These are phyloP conservation scores for Mortierella polycephala DNA, from an alignment of 371 early-diverging fungal genomes.

Conservation along the genomic window DNA sequence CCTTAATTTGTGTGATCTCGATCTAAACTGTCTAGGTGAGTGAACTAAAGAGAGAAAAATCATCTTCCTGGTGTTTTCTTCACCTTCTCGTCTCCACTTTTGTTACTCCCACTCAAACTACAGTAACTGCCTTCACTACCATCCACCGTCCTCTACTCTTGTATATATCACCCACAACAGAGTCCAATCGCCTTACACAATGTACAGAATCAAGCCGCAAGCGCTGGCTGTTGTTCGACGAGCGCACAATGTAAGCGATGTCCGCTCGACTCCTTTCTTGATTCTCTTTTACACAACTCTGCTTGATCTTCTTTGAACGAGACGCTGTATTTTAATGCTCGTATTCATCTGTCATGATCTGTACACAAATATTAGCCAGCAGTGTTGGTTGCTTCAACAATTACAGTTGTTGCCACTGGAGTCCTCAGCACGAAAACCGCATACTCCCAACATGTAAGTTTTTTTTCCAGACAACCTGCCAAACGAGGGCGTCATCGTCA, in stretches of 20 bases:
- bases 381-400: constrained; percentile 25
- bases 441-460: constrained; percentile 34
- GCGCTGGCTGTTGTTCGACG: constrained; percentile 10
- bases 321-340: too few species aligned
- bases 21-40: neutral
- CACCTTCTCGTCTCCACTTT: too few species aligned
- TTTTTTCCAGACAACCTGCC: too few species aligned
- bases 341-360: neutral
- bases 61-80: too few species aligned
- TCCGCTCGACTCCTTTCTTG: neutral
- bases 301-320: neutral
- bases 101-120: too few species aligned
- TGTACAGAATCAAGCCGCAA: constrained; percentile 38
- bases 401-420: constrained; percentile 9
- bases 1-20: neutral
- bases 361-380: constrained; percentile 5
- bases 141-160: neutral
- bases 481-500: neutral
- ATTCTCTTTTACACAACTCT: neutral
- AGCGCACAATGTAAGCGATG: constrained; percentile 18
- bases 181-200: neutral
- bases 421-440: constrained; percentile 7
- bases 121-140: neutral
- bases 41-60: too few species aligned
- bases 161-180: neutral